Conservation (phyloP, 257 asterid species). For the Paulownia fortunei region DNA sequence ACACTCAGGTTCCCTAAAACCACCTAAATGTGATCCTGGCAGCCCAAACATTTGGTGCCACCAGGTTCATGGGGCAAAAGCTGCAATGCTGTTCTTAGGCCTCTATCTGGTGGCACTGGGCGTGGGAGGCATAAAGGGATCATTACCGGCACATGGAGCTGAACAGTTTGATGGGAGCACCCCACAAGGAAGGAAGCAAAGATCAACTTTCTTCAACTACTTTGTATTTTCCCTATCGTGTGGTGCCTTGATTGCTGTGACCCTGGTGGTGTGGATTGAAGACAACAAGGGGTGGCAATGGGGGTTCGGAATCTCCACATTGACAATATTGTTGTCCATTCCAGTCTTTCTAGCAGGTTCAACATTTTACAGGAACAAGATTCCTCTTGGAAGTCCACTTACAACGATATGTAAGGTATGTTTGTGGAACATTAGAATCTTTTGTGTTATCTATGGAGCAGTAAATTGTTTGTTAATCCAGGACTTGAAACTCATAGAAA, state of each 20-base stretch:
- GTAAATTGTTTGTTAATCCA: no score
- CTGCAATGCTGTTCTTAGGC: slow-evolving; percentile 81
- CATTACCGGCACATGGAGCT: slow-evolving; percentile 83
- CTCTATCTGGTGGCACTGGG: slow-evolving; percentile 86
- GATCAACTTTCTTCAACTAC: slow-evolving; percentile 87
- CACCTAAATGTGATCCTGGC: slow-evolving; percentile 55
- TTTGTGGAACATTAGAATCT: neutral
- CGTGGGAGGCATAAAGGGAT: slow-evolving; percentile 87
- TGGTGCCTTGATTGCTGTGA: slow-evolving; percentile 85
- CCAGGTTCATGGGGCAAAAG: slow-evolving; percentile 72
- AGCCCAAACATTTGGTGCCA: slow-evolving; percentile 44
- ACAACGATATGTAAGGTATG: slow-evolving; percentile 74
- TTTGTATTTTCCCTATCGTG: slow-evolving; percentile 75
- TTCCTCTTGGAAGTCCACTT: slow-evolving; percentile 87
- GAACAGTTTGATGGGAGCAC: slow-evolving; percentile 77
- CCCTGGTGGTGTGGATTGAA: slow-evolving; percentile 88
- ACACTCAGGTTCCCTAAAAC: slow-evolving; percentile 59
- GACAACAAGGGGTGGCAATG: slow-evolving; percentile 97
- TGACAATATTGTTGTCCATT: slow-evolving; percentile 67
- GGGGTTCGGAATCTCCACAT: slow-evolving; percentile 82
- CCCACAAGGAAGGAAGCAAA: slow-evolving; percentile 70
- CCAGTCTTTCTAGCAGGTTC: slow-evolving; percentile 77
- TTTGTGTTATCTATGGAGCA: neutral
- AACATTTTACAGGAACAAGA: slow-evolving; percentile 64
- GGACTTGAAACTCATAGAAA: no score